Percentiles rank a stretch among this genome's conserved stretches.
Evolutionary conservation across 2,329 filamentous ascomycete genomes (phyloP).

Genomic region (Atkinsonella texensis): DNA sequence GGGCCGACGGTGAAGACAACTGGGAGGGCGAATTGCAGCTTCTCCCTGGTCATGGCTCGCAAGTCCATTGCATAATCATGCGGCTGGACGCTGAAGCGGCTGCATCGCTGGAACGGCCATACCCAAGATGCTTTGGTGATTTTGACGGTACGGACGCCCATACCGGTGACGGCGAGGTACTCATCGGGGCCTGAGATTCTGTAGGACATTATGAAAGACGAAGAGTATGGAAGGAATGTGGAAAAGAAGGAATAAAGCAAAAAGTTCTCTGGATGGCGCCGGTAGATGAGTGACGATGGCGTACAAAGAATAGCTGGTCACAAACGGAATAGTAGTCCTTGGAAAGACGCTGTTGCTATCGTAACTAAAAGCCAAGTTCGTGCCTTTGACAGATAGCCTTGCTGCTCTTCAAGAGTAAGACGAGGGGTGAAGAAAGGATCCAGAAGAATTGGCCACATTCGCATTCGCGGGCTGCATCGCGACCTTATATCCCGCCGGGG

Average conservation of each 20-base stretch:
- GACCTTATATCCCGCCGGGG: background rate
- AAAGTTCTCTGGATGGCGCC: background rate
- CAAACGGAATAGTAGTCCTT: too few relatives aligned
- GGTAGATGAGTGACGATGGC: background rate
- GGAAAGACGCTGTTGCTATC: too few relatives aligned
- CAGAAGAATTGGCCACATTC: background rate
- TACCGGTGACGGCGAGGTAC: conserved; percentile 80
- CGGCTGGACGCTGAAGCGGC: conserved; percentile 53
- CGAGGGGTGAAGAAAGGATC: background rate
- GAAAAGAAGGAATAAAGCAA: background rate
- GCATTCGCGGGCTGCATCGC: background rate
- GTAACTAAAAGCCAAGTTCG: too few relatives aligned
- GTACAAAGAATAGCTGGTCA: too few relatives aligned
- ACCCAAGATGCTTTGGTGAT: conserved; percentile 71
- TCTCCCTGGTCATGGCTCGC: conserved; percentile 83
- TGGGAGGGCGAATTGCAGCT: conserved; percentile 69
- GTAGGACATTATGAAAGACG: conserved; percentile 39
- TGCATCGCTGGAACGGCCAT: conserved; percentile 56
- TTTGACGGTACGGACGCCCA: conserved; percentile 58
- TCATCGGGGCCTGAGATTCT: conserved; percentile 63
- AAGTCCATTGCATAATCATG: conserved; percentile 75
- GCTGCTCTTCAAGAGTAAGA: background rate
- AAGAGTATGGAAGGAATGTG: background rate
- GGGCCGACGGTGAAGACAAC: conserved; percentile 82
- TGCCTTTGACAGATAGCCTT: background rate